Evolutionary conservation across 2,329 filamentous ascomycete genomes (phyloP).

Genomic region (Chaetomium olivaceum): DNA sequence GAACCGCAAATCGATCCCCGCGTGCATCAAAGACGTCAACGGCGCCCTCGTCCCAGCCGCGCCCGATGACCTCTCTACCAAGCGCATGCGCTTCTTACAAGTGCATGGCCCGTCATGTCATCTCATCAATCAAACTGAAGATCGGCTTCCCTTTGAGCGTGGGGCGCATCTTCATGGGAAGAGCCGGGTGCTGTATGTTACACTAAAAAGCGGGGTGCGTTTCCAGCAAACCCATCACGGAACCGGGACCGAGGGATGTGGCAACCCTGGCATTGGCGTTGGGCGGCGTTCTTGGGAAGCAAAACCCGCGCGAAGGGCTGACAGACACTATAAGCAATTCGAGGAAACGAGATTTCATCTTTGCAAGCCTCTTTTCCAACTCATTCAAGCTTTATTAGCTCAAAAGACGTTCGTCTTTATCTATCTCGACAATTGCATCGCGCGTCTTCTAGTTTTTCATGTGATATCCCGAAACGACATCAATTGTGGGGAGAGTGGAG

Average conservation of each 20-base stretch:
- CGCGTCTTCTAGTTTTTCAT: neutral
- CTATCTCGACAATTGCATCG: neutral
- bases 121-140: neutral
- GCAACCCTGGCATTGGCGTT: constrained; percentile 5
- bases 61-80: neutral
- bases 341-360: neutral
- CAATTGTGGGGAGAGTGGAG: constrained; percentile 23
- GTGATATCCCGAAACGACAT: neutral
- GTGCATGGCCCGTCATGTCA: neutral
- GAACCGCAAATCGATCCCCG: neutral
- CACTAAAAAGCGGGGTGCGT: constrained; percentile 31
- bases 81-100: neutral
- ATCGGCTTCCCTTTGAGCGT: neutral
- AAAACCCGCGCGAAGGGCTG: neutral
- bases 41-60: neutral
- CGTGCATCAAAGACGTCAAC: neutral
- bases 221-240: constrained; percentile 12
- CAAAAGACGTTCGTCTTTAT: neutral
- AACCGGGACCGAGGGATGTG: constrained; percentile 24
- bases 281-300: neutral
- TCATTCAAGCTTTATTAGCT: neutral
- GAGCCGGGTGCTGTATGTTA: constrained; percentile 24
- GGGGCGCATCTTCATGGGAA: neutral
- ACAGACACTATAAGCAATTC: neutral
- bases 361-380: neutral